phyloP scores from a whole-genome alignment of 169 alveolate genomes.

The Plasmodium coatneyi region DNA sequence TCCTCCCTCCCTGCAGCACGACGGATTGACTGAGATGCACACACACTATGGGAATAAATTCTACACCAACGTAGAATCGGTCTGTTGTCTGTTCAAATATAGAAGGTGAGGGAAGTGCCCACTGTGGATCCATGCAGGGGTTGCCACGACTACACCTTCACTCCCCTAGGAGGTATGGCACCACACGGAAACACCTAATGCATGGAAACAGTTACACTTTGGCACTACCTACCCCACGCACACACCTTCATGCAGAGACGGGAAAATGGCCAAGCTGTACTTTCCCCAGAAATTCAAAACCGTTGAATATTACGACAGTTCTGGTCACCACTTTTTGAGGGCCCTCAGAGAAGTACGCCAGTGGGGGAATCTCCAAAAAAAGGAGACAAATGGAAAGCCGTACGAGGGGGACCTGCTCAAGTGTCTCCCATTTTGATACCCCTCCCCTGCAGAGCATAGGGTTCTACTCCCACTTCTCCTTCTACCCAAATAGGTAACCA shows the following conservation, averaged over 20 bases:
- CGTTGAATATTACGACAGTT: conserved; percentile 57
- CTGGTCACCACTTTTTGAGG: conserved; percentile 28
- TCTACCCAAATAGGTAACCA: conserved; percentile 38
- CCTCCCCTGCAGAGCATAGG: conserved; percentile 35
- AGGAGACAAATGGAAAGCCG: background rate
- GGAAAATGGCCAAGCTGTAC: conserved; percentile 43
- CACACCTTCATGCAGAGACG: conserved; percentile 25
- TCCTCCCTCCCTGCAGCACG: conserved; percentile 27
- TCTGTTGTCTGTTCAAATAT: conserved; percentile 36
- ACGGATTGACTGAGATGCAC: conserved; percentile 63
- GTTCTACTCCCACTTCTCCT: conserved; percentile 39
- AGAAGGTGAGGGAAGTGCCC: conserved; percentile 29
- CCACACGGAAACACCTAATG: background rate
- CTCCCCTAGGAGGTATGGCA: background rate
- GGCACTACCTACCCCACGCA: background rate
- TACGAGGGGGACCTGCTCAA: background rate
- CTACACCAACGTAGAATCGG: conserved; percentile 30
- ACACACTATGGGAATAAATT: conserved; percentile 42
- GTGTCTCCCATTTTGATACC: background rate
- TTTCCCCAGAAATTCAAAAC: conserved; percentile 39
- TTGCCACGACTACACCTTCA: background rate
- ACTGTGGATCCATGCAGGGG: background rate
- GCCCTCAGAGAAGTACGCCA: conserved; percentile 20
- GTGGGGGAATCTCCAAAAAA: background rate
- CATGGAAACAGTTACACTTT: background rate